phyloP scores from a whole-genome alignment of 345 rosid genomes.

The Moricandia arvensis region DNA sequence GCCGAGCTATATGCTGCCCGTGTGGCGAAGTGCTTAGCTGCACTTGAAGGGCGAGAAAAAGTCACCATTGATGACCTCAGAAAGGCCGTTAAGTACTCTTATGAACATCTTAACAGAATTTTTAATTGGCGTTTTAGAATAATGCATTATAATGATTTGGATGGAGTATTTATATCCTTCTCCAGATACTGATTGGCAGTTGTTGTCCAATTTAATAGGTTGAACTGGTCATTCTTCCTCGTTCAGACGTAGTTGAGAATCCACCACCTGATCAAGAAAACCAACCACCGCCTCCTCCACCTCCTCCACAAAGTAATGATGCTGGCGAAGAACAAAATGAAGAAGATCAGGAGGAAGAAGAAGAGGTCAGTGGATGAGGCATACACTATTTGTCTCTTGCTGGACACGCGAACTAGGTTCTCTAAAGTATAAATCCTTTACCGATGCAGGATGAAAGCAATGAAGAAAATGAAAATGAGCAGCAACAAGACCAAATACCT shows the following conservation, averaged over 20 bases:
- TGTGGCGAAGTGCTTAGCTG: conserved; percentile 94
- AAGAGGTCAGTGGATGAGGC: conserved; percentile 34
- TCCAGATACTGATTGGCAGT: conserved; percentile 22
- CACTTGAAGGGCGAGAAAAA: conserved; percentile 91
- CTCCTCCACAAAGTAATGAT: conserved; percentile 86
- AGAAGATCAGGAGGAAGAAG: conserved; percentile 76
- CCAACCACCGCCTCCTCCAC: conserved; percentile 96
- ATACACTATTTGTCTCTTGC: background rate
- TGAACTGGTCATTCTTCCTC: conserved; percentile 94
- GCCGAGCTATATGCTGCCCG: conserved; percentile 95
- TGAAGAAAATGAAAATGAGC: conserved; percentile 88
- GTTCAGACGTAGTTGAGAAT: conserved; percentile 68
- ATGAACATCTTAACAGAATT: background rate
- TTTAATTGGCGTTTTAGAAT: conserved; percentile 3
- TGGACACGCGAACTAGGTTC: background rate
- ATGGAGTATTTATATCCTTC: background rate
- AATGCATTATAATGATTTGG: background rate
- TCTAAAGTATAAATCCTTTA: conserved; percentile 27
- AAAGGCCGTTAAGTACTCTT: conserved; percentile 79
- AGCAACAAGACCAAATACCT: conserved; percentile 91
- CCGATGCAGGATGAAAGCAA: conserved; percentile 64
- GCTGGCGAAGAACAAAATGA: conserved; percentile 79
- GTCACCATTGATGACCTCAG: conserved; percentile 90
- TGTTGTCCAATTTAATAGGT: conserved; percentile 52
- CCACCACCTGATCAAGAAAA: conserved; percentile 92